A percentile compares a stretch with the other conserved stretches of the same genome.
These are phyloP conservation scores for Lactarius deliciosus DNA, from an alignment of 768 basidiomycete genomes.

Conservation along the genomic window DNA sequence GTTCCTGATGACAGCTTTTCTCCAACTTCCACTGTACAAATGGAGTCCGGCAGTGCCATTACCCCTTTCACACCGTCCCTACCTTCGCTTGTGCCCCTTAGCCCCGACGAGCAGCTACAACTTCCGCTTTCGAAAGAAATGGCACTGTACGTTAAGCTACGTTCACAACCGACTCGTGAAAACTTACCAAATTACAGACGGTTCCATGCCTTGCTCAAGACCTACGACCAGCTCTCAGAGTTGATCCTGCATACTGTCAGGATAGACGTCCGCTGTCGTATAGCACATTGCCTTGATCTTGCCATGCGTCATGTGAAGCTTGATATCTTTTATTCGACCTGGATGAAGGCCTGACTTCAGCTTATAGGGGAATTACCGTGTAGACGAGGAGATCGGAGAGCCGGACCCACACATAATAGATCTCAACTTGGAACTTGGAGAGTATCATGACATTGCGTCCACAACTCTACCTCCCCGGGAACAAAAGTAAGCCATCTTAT, in stretches of 20 bases:
- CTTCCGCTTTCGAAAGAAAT: slow-evolving; percentile 86
- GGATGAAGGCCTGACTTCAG: slow-evolving; percentile 3
- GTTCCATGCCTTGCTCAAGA: slow-evolving; percentile 86
- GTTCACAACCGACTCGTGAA: slow-evolving; percentile 68
- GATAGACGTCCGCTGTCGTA: slow-evolving; percentile 83
- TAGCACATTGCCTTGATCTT: slow-evolving; percentile 63
- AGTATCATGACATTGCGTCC: slow-evolving; percentile 69
- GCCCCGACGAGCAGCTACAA: slow-evolving; percentile 50
- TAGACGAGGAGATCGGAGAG: slow-evolving; percentile 82
- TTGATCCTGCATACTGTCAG: slow-evolving; percentile 86
- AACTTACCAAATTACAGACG: slow-evolving; percentile 52
- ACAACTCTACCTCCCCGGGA: slow-evolving; percentile 62
- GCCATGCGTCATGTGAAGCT: slow-evolving; percentile 57
- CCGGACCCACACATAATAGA: slow-evolving; percentile 89
- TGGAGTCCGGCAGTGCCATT: slow-evolving; percentile 52
- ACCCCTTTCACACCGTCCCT: slow-evolving; percentile 46
- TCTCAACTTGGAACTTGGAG: slow-evolving; percentile 75
- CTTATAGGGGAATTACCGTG: slow-evolving; percentile 76
- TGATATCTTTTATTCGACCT: too few relatives aligned
- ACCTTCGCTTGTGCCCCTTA: slow-evolving; percentile 41
- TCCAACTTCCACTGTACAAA: slow-evolving; percentile 48
- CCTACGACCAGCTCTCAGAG: slow-evolving; percentile 86
- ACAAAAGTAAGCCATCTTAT: slow-evolving; percentile 51
- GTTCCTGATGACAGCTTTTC: slow-evolving; percentile 54
- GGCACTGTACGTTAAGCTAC: slow-evolving; percentile 76